These are phyloP conservation scores for Thraustotheca clavata DNA, from an alignment of 352 stramenopile species.

Conservation along the genomic window DNA sequence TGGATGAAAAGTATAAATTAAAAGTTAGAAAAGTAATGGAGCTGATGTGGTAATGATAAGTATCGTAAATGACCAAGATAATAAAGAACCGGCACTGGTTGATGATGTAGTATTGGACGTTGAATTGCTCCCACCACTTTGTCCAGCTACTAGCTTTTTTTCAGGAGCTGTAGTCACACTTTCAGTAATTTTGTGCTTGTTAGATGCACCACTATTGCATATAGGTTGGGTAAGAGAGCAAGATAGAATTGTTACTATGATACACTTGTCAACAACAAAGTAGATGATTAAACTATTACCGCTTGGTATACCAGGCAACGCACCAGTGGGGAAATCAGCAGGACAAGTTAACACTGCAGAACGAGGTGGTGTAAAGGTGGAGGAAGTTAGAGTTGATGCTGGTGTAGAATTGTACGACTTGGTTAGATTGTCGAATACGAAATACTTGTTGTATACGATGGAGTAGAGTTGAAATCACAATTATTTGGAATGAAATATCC, in stretches of 20 bases:
- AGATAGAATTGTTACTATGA: conserved; percentile 36
- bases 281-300: conserved; percentile 27
- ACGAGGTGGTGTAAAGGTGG: conserved; percentile 35
- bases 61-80: too few species aligned
- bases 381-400: conserved; percentile 37
- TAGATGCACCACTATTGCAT: conserved; percentile 48
- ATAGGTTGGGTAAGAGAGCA: conserved; percentile 43
- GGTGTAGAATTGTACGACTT: conserved; percentile 55
- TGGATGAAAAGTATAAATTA: too few species aligned
- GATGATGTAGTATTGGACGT: neutral
- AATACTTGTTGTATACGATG: conserved; percentile 45
- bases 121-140: neutral
- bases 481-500: conserved; percentile 54
- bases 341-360: conserved; percentile 34
- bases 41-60: too few species aligned
- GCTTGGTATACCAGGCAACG: conserved; percentile 31
- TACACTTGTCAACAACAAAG: neutral
- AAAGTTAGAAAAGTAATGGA: too few species aligned
- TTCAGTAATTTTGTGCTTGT: conserved; percentile 23
- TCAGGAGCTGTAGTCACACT: neutral
- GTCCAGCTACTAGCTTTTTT: neutral
- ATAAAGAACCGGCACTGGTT: too few species aligned
- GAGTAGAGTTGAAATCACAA: conserved; percentile 40
- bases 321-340: conserved; percentile 31
- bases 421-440: conserved; percentile 62